Evolutionary conservation across 768 basidiomycete genomes (phyloP).

Genomic region (Amanita inopinata): DNA sequence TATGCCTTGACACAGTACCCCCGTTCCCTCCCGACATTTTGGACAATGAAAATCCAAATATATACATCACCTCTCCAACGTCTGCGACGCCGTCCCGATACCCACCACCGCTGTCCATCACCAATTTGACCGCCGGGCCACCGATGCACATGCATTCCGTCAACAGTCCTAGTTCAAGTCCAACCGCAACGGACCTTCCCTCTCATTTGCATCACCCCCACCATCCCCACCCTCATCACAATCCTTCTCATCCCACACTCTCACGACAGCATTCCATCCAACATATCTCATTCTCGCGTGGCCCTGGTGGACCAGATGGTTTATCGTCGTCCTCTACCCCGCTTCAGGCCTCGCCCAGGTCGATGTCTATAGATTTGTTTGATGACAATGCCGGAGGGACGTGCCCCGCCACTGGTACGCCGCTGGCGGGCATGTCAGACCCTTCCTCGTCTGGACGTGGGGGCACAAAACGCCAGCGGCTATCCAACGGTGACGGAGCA

Average conservation of each 20-base stretch:
- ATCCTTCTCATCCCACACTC: conserved; percentile 29
- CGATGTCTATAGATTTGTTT: conserved; percentile 35
- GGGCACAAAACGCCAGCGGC: conserved; percentile 44
- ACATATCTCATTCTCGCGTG: conserved; percentile 32
- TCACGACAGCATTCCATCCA: conserved; percentile 56
- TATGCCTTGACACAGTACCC: conserved; percentile 23
- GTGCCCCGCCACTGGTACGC: neutral
- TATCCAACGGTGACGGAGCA: conserved; percentile 26
- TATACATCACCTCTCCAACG: conserved; percentile 63
- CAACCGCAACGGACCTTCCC: conserved; percentile 39
- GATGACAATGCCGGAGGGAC: conserved; percentile 21
- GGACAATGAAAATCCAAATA: conserved; percentile 55
- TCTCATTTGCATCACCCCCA: conserved; percentile 20
- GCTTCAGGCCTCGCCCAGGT: conserved; percentile 30
- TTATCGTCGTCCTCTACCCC: conserved; percentile 22
- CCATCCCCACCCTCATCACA: conserved; percentile 25
- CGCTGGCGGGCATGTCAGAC: neutral
- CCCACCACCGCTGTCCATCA: conserved; percentile 34
- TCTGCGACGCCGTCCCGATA: conserved; percentile 27
- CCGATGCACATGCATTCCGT: conserved; percentile 37
- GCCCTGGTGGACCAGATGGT: conserved; percentile 15
- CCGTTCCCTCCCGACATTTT: conserved; percentile 44
- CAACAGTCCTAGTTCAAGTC: conserved; percentile 41
- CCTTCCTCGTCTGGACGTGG: conserved; percentile 16
- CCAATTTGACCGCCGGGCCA: conserved; percentile 22